Evolutionary conservation across 306 rosid genomes (phyloP).

Genomic region (Oemleria cerasiformis): DNA sequence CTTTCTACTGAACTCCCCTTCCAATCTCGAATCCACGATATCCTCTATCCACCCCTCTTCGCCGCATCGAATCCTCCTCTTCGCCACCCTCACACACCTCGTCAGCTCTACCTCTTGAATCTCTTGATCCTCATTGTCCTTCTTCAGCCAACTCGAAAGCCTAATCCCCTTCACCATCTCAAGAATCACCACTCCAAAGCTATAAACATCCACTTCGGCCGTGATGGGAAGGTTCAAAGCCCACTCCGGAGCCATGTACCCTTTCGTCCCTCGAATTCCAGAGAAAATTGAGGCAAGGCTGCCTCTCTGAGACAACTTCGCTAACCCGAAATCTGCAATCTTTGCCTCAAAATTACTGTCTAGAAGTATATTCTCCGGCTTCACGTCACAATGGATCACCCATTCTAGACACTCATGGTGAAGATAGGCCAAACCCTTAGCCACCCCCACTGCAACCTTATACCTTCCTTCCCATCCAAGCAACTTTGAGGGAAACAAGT

Average conservation of each 20-base stretch:
- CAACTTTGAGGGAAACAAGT: conserved; percentile 5
- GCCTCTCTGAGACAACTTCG: conserved; percentile 29
- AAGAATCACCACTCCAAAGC: conserved; percentile 46
- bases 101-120: neutral
- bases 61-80: neutral
- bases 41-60: neutral
- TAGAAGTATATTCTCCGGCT: conserved; percentile 52
- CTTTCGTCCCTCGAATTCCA: conserved; percentile 34
- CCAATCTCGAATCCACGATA: no score
- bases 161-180: conserved; percentile 30
- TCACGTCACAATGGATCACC: conserved; percentile 53
- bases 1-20: neutral
- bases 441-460: conserved; percentile 33
- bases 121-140: neutral
- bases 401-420: conserved; percentile 50
- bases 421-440: conserved; percentile 38
- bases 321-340: conserved; percentile 52
- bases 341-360: conserved; percentile 42
- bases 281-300: conserved; percentile 21
- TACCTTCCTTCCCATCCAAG: conserved; percentile 36
- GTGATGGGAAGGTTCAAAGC: conserved; percentile 40
- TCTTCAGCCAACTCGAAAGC: neutral
- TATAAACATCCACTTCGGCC: conserved; percentile 50
- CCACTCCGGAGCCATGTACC: conserved; percentile 67
- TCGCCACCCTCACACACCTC: neutral